phyloP scores from a whole-genome alignment of 148 eudicot species.

The Chenopodium formosanum region DNA sequence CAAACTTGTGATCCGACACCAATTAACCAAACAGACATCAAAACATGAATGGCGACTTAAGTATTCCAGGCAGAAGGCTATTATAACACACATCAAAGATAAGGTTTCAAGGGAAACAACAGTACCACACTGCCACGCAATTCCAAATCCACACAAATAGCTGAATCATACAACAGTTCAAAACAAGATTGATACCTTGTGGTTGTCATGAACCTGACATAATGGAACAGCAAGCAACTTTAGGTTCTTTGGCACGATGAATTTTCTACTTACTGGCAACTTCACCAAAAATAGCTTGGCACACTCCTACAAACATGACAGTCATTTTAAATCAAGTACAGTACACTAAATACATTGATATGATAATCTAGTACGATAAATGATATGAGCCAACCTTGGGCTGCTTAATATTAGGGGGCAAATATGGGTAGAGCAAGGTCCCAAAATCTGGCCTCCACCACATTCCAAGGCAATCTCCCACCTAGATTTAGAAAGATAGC shows the following conservation, averaged over 20 bases:
- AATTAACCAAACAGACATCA: neutral
- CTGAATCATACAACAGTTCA: neutral
- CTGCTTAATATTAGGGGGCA: conserved; percentile 55
- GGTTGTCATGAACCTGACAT: conserved; percentile 57
- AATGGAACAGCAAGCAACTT: conserved; percentile 72
- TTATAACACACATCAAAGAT: neutral
- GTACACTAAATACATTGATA: neutral
- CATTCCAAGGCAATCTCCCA: conserved; percentile 71
- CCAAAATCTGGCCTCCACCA: conserved; percentile 78
- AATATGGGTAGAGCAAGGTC: conserved; percentile 45
- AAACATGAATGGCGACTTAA: neutral
- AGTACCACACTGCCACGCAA: neutral
- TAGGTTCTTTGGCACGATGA: conserved; percentile 55
- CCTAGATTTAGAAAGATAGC: conserved; percentile 33
- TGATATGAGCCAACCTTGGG: conserved; percentile 44
- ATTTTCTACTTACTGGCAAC: conserved; percentile 53
- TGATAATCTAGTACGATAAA: neutral
- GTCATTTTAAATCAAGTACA: neutral
- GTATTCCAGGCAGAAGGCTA: neutral
- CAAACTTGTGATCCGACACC: neutral
- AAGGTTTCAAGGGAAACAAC: neutral
- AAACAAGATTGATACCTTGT: conserved; percentile 42
- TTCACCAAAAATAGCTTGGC: conserved; percentile 67
- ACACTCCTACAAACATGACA: conserved; percentile 51
- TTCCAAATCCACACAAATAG: neutral